Base-by-base conservation (phyloP, 805 yeast species). In the Metschnikowia orientalis region DNA sequence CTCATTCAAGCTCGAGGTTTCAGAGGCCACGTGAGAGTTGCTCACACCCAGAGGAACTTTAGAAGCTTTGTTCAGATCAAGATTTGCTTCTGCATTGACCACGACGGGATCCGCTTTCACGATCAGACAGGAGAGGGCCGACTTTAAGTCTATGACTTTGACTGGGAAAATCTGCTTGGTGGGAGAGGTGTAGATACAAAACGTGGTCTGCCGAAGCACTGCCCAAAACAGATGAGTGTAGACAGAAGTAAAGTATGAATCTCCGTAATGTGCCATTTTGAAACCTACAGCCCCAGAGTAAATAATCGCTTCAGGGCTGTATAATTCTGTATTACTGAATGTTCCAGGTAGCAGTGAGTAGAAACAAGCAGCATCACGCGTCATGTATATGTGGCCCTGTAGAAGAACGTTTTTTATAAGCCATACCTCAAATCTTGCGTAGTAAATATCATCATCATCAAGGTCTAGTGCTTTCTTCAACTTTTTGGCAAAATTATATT, bases 91-190 rank as follows among this genome's bases (percentile, higher is more conserved):
- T 6, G 26, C 16, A 4, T 15, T 8, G 18, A 5, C 9, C 5
- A 22, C 25, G 9, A 12, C 8, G n/a, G 21, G 21, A 8, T 29
- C 26, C 6, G 39, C 10, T 14, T 59, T 59, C 7, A 63, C 42
- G 1, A 79, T 58, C 35, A 79, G 88, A 0, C 81, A 86, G 22
- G 71, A 59, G 6, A 73, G 50, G 3, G 89, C 85, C 7, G 71
- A 64, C 26, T 77, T 66, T 40, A 90, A 61, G 53, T 87, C 92
- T 22, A 90, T 76, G 0, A 86, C 80, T 22, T 83, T 60, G 6
- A 67, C 63, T 0, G 97, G 97, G 59, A 87, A 88, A 56, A 88
- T 87, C n/a, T 81, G 59, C 38, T 88, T 95, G 0, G 86, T 78
- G 1, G 95, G 73, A 6, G 73, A 74, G 6, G 73, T 61, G 54